Base-by-base conservation (phyloP, 345 rosid genomes). In the Hibiscus mutabilis region DNA sequence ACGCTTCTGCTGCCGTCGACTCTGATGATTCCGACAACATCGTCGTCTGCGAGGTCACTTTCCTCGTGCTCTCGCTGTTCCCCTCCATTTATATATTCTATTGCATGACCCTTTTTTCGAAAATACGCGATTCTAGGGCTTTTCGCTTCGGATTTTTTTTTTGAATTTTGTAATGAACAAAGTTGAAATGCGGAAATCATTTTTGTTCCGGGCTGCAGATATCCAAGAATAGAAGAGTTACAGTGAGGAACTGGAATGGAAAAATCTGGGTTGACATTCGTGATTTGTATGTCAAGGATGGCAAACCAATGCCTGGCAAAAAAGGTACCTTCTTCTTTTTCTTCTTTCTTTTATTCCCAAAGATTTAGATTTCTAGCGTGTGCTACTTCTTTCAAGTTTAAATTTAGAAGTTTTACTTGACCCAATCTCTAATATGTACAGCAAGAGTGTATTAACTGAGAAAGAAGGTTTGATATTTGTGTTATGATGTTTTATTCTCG, bases 171-270 rank as follows among this genome's bases (percentile, higher is more conserved):
- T 59, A 15, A 2, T 58, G 15, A 40, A 12, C 13, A 47, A 29
- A 5, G 27, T 72, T 66, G 40, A 66, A 66, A 66, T 66, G 19
- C 16, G 2, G 40, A 25, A 47, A 7, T 65, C 1, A 59, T 47
- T 58, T 47, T 18, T 13, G 47, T 64, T 6, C 16, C 2, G 29
- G 12, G 58, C 49, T 60, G 76, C 77, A 93, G 97, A 80, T 94
- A 66, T 89, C 97, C 24, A 92, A 85, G 87, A 95, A 85, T 57
- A 79, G 97, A 83, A 90, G 91, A 79, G 93, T 95, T 31, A 70
- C 91, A 11, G 97, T 95, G 73, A 79, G 97, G 87, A 85, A 82
- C 68, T 95, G 93, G 96, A 83, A 89, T 35, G 97, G 97, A 10
- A 85, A 69, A 66, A 80, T 89, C 24, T 86, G 91, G 86, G 83